Conservation (phyloP, 2,329 filamentous ascomycete genomes). For the Hansfordia pulvinata region DNA sequence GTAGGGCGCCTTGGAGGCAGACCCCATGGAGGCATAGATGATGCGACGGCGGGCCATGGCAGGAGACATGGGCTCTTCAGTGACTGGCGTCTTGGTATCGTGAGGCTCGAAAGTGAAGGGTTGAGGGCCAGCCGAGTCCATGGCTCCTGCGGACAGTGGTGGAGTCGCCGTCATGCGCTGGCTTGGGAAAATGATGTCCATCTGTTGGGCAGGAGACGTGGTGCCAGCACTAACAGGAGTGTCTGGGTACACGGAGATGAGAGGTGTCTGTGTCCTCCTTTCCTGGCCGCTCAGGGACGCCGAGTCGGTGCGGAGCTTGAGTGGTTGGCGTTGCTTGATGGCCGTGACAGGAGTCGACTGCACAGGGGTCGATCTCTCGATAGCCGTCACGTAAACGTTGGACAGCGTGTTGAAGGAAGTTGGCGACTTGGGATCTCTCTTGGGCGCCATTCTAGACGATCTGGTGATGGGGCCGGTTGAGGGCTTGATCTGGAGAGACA, state of each 20-base stretch:
- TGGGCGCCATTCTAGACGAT: conserved; percentile 26
- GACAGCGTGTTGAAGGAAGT: conserved; percentile 54
- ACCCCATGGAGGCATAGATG: conserved; percentile 16
- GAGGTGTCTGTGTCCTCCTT: conserved; percentile 26
- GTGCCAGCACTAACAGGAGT: conserved; percentile 39
- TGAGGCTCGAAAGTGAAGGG: conserved; percentile 32
- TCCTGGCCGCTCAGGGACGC: conserved; percentile 17
- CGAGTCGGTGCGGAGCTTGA: conserved; percentile 22
- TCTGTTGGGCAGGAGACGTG: conserved; percentile 28
- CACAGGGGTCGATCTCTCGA: conserved; percentile 41
- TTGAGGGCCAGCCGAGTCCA: conserved; percentile 25
- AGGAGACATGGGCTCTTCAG: conserved; percentile 16
- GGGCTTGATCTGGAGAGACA: conserved; percentile 42
- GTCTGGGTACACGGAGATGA: conserved; percentile 32
- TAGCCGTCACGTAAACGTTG: conserved; percentile 49
- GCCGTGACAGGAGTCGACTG: conserved; percentile 33
- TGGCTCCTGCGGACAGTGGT: conserved; percentile 37
- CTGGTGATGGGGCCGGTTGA: conserved; percentile 21
- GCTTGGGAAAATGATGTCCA: conserved; percentile 36
- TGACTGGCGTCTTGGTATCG: conserved; percentile 17
- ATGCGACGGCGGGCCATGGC: conserved; percentile 22
- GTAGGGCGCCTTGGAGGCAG: conserved; percentile 32
- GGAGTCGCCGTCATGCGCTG: conserved; percentile 43
- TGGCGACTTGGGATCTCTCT: conserved; percentile 41
- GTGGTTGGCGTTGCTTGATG: conserved; percentile 27